Conservation (phyloP, 768 basidiomycete species). For the Pleurotus cornucopiae region DNA sequence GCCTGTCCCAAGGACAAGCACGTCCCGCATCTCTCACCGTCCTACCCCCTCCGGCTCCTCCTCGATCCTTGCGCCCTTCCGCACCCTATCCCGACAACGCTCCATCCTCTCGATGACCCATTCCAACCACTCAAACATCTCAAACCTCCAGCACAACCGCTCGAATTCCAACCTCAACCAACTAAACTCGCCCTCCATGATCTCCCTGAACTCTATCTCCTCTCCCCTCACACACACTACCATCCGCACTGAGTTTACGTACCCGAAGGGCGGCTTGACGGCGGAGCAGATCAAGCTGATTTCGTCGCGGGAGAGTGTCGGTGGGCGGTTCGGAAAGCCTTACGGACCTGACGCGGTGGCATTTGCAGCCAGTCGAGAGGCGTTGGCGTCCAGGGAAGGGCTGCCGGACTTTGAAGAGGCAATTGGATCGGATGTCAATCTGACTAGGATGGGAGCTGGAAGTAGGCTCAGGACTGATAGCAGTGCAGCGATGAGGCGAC, state of each 20-base stretch:
- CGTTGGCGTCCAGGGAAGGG: conserved; percentile 32
- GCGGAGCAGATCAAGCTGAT: conserved; percentile 66
- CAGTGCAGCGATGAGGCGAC: neutral
- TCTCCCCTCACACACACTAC: conserved; percentile 73
- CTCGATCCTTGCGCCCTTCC: conserved; percentile 40
- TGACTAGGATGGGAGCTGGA: neutral
- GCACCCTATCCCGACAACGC: conserved; percentile 45
- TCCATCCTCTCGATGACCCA: conserved; percentile 34
- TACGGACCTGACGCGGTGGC: conserved; percentile 74
- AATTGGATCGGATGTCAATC: conserved; percentile 8
- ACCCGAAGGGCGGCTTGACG: conserved; percentile 59
- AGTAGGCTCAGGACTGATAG: neutral
- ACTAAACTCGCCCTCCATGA: conserved; percentile 61
- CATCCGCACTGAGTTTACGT: conserved; percentile 66
- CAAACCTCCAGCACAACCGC: no score
- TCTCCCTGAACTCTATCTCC: conserved; percentile 73
- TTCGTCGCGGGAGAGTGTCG: conserved; percentile 60
- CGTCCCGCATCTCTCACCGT: conserved; percentile 19
- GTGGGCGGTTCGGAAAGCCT: conserved; percentile 62
- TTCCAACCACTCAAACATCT: conserved; percentile 26
- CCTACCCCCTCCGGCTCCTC: conserved; percentile 29
- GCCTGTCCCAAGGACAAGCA: conserved; percentile 13
- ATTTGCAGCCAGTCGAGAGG: conserved; percentile 39
- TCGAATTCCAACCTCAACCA: conserved; percentile 16
- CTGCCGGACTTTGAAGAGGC: conserved; percentile 49